Base-by-base conservation (phyloP, 192 early-diverging fungal genomes). In the Coemansia sp. region DNA sequence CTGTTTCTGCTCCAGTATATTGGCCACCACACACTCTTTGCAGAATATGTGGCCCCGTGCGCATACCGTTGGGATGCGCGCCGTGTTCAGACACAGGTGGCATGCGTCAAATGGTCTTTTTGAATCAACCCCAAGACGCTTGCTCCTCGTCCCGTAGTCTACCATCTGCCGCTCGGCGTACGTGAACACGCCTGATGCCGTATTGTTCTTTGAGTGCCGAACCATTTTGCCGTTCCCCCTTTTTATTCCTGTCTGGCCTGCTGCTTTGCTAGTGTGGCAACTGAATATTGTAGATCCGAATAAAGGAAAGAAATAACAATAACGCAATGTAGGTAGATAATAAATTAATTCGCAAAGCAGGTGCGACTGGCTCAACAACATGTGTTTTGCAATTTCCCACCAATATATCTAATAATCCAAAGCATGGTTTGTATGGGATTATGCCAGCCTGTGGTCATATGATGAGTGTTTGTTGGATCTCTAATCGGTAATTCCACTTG, bases 151-250 rank as follows among this genome's bases (percentile, higher is more conserved):
- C 22, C 96, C 96, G 77, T 98, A 98, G 57, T 92, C 89, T 6
- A 94, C 85, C 78, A 91, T 87, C 63, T 91, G 84, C 40, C 90
- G 84, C 76, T 97, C 96, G 11, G 92, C 92, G 73, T 95, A 91
- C 3, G 95, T 98, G 73, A 98, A 98, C 43, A 93, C 91, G 32
- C 92, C 89, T 19, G 88, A 83, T 7, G 94, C 91, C 3, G 92
- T 98, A 73, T 95, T 95, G 79, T 96, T 96, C 68, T 95, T 98
- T 15, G 93, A 95, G 78, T 98, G 95, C 13, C 93, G 89, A 48
- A 88, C 87, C 88, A 93, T 93, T 10, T 59, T 51, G 41, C 26
- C n/a, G 12, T 8, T 13, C 18, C 36, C 4, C 7, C 26, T 3
- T 26, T 52, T 52, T 21, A 52, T 21, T 52, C 19, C 22, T 52